These are phyloP conservation scores for Trichocladium uniseriatum DNA, from an alignment of 495 filamentous ascomycete genomes.

Conservation along the genomic window DNA sequence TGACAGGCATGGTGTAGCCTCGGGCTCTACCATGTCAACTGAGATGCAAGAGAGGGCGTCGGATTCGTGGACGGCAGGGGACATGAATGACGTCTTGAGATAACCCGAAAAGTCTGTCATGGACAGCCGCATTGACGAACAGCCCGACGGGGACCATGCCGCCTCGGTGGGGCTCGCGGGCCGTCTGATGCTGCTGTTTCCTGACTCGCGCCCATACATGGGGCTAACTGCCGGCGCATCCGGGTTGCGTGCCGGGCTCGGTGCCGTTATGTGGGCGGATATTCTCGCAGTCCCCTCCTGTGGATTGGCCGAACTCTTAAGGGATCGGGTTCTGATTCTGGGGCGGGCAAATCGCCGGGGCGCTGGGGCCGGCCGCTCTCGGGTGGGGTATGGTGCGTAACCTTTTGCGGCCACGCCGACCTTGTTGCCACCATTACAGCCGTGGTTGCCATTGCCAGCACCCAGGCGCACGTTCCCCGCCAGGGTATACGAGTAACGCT, in stretches of 20 bases:
- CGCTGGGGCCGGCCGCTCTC: constrained; percentile 14
- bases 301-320: constrained; percentile 37
- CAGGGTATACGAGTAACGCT: constrained; percentile 29
- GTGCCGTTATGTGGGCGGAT: constrained; percentile 8
- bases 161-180: background rate
- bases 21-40: constrained; percentile 10
- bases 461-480: constrained; percentile 23
- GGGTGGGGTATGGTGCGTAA: constrained; percentile 17
- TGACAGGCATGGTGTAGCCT: constrained; percentile 7
- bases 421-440: constrained; percentile 31
- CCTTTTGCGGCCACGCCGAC: constrained; percentile 48
- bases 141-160: background rate
- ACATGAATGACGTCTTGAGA: background rate
- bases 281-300: constrained; percentile 20
- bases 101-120: constrained; percentile 12
- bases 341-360: constrained; percentile 23
- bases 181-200: background rate
- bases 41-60: constrained; percentile 14
- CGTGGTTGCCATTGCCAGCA: constrained; percentile 18
- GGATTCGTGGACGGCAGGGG: background rate
- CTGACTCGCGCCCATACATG: background rate
- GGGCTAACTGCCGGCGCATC: background rate
- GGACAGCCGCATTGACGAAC: background rate
- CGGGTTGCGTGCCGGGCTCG: background rate
- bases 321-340: constrained; percentile 22